Base-by-base conservation (phyloP, 176 grass and related monocot species). In the Oryza meridionalis region DNA sequence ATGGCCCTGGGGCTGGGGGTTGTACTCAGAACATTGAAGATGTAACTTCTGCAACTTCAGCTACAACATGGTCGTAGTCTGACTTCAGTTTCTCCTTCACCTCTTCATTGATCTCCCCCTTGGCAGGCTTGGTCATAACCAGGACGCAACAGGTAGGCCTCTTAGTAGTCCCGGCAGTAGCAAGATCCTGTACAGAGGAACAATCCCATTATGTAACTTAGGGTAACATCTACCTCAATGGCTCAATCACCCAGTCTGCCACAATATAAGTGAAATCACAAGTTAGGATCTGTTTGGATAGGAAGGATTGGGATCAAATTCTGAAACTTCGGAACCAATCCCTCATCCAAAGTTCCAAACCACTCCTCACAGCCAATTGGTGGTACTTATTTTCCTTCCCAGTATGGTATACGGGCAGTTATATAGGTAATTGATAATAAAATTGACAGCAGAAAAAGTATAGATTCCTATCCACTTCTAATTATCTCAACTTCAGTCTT, bases 121-220 rank as follows among this genome's bases (percentile, higher is more conserved):
- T 99, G 42, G 43, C 68, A 65, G 96, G 93, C 69, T 96, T 96
- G 69, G 93, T 98, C 51, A 80, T 47, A 50, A 98, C 87, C 80
- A 95, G 75, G 4, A 96, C 89, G 11, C 93, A 98, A 80, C 96
- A 95, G 17, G 96, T 95, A 19, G 96, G 96, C 67, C 91, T 94
- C 89, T 94, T 95, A 9, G 96, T 95, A 10, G 89, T 90, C 33
- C 96, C 96, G 0, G 93, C 96, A 31, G 84, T 90, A 0, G 93
- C 96, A 79, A 94, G 89, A 90, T 94, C 91, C 96, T 98, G 74
- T n/a, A 61, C 4, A 17, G 32, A 82, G n/a, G 24, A 25, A 4
- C 27, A 77, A 77, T 11, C 35, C 22, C 11, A 81, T 13, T 35
- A 63, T 25, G 69, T 55, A 3, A 81, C 45, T 37, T 6, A 25